A percentile compares a stretch with the other conserved stretches of the same genome.
Conservation (phyloP, 2,329 filamentous ascomycete genomes). For the Aspergillus amoenus region DNA sequence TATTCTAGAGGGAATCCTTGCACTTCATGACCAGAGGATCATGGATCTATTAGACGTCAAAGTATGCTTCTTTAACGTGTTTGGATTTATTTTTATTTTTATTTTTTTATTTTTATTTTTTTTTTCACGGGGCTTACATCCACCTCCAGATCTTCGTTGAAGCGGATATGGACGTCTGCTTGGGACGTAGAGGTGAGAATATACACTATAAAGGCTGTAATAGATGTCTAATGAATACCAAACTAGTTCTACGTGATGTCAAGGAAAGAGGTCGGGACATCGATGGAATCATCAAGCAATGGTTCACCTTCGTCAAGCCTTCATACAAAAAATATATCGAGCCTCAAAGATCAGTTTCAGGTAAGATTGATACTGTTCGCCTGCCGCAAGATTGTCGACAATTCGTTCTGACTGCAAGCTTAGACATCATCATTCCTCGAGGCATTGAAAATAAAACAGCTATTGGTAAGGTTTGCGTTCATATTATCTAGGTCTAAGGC, state of each 20-base stretch:
- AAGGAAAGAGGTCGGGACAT: constrained; percentile 86
- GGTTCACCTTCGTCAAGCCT: constrained; percentile 94
- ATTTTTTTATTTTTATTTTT: no score
- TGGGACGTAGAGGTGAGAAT: constrained; percentile 76
- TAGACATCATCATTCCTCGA: constrained; percentile 89
- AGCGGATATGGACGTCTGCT: constrained; percentile 89
- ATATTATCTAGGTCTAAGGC: not conserved
- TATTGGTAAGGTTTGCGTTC: constrained; percentile 52
- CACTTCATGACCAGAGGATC: constrained; percentile 83
- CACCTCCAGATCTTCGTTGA: constrained; percentile 78
- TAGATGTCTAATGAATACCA: constrained; percentile 20
- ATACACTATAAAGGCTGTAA: not conserved
- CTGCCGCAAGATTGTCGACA: not conserved
- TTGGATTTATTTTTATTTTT: not conserved
- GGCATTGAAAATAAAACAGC: constrained; percentile 94
- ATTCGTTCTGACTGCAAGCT: constrained; percentile 14
- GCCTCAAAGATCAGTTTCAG: constrained; percentile 82
- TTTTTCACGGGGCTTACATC: constrained; percentile 12
- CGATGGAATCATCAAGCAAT: constrained; percentile 95
- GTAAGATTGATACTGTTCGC: constrained; percentile 42
- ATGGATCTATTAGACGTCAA: constrained; percentile 88
- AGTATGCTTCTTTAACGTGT: constrained; percentile 46
- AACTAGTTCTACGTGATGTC: constrained; percentile 77
- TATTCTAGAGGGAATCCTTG: constrained; percentile 94
- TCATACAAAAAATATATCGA: constrained; percentile 95